Base-by-base conservation (phyloP, 768 basidiomycete species). In the Infundibulicybe gibba region DNA sequence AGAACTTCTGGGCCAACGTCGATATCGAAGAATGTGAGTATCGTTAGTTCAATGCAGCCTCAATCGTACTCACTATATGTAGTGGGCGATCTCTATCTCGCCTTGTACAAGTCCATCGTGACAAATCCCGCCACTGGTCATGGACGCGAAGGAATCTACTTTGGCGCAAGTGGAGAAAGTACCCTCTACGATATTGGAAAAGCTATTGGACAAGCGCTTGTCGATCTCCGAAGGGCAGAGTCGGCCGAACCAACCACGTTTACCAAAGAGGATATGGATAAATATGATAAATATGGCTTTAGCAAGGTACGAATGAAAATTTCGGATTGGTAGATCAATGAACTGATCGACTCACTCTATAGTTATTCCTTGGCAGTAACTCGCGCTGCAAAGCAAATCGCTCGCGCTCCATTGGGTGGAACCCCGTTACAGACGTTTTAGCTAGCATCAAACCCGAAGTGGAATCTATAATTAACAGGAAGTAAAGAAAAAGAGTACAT, bases 1-100 rank as follows among this genome's bases (percentile, higher is more conserved):
- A 70, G 54, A 81, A 84, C 44, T 38, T 79, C 5, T 87, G 81
- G 83, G 72, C 75, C 0, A 65, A 80, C 49, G 76, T 83, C 5
- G 57, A 79, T 50, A 68, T 81, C 33, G 62, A 77, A 33, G 81
- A 84, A 38, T 53, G 80, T 80, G 47, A 43, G 69, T 45, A 13
- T 16, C 14, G n/a, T n/a, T n/a, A n/a, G n/a, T 8, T 19, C 30
- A 20, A n/a, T 39, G 1, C 31, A 38, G n/a, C 4, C 17, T 14
- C 35, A 38, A 10, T n/a, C 10, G 25, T 25, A 19, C 35, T 38
- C 4, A 38, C 10, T 4, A 38, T 10, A n/a, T 4, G 3, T 47
- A 77, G 79, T 75, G 41, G 62, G 66, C 5, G 58, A 60, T 12
- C 39, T 60, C 4, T 60, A 47, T 37, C 35, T 53, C n/a, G 40